A percentile compares a stretch with the other conserved stretches of the same genome.
Conservation (phyloP, 1,139 yeast species). For the Sugiyamaella japonica region DNA sequence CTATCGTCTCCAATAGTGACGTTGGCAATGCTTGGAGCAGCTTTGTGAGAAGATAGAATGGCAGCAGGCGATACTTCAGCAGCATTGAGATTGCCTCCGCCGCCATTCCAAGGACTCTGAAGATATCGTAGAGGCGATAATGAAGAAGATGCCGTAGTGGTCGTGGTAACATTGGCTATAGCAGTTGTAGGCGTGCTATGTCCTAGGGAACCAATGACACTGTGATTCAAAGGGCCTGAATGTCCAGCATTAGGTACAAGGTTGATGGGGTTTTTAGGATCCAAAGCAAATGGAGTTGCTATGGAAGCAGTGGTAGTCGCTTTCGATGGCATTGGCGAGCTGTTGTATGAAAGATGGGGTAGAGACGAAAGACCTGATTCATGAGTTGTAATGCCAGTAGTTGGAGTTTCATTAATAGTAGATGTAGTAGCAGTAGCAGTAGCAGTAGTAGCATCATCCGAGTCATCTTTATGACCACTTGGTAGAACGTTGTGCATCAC, state of each 20-base stretch:
- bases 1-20: slow-evolving; percentile 18
- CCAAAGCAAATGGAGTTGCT: background rate
- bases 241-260: no score
- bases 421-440: background rate
- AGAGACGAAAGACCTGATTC: background rate
- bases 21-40: slow-evolving; percentile 25
- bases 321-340: background rate
- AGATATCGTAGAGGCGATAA: slow-evolving; percentile 14
- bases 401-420: background rate
- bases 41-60: slow-evolving; percentile 18
- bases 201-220: slow-evolving; percentile 1
- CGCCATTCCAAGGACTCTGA: slow-evolving; percentile 13
- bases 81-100: background rate
- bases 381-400: background rate
- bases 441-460: background rate
- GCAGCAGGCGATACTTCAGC: slow-evolving; percentile 10
- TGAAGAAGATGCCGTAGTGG: slow-evolving; percentile 1
- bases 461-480: slow-evolving; percentile 11
- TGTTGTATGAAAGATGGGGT: background rate
- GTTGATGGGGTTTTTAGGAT: background rate
- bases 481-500: slow-evolving; percentile 35
- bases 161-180: background rate
- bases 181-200: background rate
- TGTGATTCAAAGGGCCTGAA: background rate
- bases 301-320: background rate